Evolutionary conservation across 2,329 filamentous ascomycete species (phyloP).

Genomic region (Colletotrichum theobromicola): DNA sequence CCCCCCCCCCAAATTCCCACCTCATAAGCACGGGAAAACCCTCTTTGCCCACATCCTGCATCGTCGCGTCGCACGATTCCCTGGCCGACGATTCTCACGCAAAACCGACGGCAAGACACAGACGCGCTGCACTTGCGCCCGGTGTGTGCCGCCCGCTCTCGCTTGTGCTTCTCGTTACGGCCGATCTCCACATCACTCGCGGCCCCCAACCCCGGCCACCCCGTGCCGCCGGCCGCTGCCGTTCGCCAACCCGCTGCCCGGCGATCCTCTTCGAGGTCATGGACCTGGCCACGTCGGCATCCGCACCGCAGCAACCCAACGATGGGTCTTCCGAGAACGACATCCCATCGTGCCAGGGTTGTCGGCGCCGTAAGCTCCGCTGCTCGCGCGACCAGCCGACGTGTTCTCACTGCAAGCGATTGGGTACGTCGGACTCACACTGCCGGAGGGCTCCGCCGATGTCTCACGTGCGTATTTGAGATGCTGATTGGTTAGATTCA

Average conservation of each 20-base stretch:
- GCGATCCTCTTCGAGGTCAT: neutral
- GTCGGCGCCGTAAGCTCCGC: conserved; percentile 36
- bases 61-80: conserved; percentile 20
- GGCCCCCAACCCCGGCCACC: neutral
- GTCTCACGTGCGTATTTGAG: neutral
- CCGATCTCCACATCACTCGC: neutral
- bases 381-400: conserved; percentile 38
- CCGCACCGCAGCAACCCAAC: neutral
- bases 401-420: conserved; percentile 34
- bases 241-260: neutral
- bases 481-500: conserved; percentile 22
- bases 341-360: conserved; percentile 35
- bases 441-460: neutral
- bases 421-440: conserved; percentile 23
- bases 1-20: neutral
- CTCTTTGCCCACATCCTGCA: neutral
- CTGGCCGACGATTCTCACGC: conserved; percentile 22
- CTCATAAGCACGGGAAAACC: neutral
- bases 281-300: neutral
- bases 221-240: neutral
- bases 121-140: neutral
- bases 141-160: neutral
- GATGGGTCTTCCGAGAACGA: conserved; percentile 20
- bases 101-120: neutral
- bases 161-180: neutral